A percentile compares a stretch with the other conserved stretches of the same genome.
phyloP scores from a whole-genome alignment of 1,284 basidiomycete species.

The Ustilago cynodontis region DNA sequence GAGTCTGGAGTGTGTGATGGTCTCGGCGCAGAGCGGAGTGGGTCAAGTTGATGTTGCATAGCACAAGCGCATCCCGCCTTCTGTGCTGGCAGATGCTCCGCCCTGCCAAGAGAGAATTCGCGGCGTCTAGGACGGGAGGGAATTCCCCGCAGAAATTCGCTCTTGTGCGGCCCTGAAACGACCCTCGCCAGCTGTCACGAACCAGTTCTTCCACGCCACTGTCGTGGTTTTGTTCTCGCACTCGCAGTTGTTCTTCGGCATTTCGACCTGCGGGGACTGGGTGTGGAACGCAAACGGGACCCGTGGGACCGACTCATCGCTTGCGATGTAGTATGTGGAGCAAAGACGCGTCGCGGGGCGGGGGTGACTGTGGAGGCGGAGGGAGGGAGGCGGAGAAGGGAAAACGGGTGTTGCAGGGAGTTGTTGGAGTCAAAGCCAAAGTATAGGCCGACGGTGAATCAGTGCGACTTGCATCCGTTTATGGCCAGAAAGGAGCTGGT shows the following conservation, averaged over 20 bases:
- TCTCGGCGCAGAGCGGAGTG: neutral
- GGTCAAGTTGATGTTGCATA: neutral
- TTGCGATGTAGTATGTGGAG: too few relatives aligned
- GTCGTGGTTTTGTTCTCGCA: neutral
- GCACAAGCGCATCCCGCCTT: neutral
- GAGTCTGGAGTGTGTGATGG: neutral
- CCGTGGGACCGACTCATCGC: too few relatives aligned
- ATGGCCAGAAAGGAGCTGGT: slow-evolving; percentile 35
- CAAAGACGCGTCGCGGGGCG: too few relatives aligned
- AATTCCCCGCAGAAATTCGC: slow-evolving; percentile 5
- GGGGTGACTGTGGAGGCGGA: too few relatives aligned
- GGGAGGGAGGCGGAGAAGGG: too few relatives aligned
- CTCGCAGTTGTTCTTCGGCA: too few relatives aligned
- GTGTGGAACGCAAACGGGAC: too few relatives aligned
- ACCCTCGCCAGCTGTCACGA: neutral
- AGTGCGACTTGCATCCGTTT: slow-evolving; percentile 44
- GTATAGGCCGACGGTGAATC: slow-evolving; percentile 39
- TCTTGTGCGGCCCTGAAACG: neutral
- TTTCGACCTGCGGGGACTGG: too few relatives aligned
- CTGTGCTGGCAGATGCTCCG: neutral
- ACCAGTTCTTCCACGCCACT: neutral
- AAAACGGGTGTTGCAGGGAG: too few relatives aligned
- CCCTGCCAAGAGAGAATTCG: neutral
- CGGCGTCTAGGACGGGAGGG: neutral
- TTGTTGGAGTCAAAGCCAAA: slow-evolving; percentile 8